Conservation (phyloP, 2,329 filamentous ascomycete genomes). For the Ceratocystis smalleyi region DNA sequence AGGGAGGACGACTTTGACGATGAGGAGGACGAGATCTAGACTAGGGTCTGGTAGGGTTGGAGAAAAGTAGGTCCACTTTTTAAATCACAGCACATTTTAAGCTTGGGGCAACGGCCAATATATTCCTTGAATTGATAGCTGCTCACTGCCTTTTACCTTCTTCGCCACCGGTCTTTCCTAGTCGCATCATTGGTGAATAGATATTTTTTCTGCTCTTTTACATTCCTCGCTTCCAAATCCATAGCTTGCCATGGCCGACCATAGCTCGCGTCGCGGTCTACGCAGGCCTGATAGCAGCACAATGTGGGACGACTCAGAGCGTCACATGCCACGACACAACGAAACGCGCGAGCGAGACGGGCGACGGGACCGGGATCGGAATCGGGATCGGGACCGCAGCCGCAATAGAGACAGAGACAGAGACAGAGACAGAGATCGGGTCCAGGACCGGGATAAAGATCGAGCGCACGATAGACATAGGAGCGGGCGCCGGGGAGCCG, state of each 20-base stretch:
- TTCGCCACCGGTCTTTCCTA: not conserved
- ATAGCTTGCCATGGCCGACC: not conserved
- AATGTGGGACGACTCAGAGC: constrained; percentile 44
- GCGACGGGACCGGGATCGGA: constrained; percentile 21
- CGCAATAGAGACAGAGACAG: constrained; percentile 26
- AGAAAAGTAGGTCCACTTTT: not conserved
- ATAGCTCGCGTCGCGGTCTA: constrained; percentile 16
- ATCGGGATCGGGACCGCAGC: constrained; percentile 22
- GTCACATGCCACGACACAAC: constrained; percentile 22
- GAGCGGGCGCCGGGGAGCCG: not conserved
- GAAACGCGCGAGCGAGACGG: constrained; percentile 18
- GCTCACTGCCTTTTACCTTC: not conserved
- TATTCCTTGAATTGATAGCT: not conserved
- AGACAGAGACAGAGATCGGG: constrained; percentile 24
- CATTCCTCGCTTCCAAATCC: too few species aligned
- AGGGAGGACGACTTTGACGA: constrained; percentile 94
- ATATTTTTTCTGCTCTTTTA: not conserved
- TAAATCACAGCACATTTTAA: not conserved
- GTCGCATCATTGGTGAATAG: too few species aligned
- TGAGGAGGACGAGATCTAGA: constrained; percentile 76
- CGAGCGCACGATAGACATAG: constrained; percentile 21
- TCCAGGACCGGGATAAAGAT: constrained; percentile 22
- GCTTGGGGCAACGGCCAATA: not conserved
- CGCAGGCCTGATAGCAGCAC: constrained; percentile 37
- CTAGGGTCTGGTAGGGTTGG: not conserved